Conservation (phyloP, 2,329 filamentous ascomycete species). For the Microsporum ferrugineum region DNA sequence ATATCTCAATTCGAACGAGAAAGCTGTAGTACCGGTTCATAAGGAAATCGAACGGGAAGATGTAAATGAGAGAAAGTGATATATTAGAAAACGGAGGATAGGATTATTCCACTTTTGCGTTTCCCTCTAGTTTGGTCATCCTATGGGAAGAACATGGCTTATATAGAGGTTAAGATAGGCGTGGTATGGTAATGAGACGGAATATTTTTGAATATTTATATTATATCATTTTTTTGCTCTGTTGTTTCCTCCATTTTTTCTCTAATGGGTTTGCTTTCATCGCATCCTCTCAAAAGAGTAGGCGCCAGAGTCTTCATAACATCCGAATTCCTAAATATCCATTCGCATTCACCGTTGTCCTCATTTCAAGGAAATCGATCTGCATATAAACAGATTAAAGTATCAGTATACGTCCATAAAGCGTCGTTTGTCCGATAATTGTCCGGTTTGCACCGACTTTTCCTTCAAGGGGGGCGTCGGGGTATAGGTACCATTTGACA, state of each 20-base stretch:
- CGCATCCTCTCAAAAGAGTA: not conserved
- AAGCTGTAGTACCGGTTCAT: not conserved
- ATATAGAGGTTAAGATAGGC: not conserved
- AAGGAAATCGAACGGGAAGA: not conserved
- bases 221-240: constrained; percentile 4
- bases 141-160: not conserved
- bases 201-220: not conserved
- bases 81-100: not conserved
- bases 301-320: not conserved
- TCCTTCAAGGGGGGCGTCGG: not conserved
- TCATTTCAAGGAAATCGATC: not conserved
- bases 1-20: not conserved
- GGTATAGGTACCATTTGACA: not conserved
- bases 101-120: not conserved
- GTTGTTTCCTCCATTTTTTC: not conserved
- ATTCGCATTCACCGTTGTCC: not conserved
- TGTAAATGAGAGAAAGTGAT: not conserved
- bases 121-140: not conserved
- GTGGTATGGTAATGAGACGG: not conserved
- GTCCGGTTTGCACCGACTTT: not conserved
- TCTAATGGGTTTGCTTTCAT: not conserved
- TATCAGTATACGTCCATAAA: not conserved
- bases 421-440: not conserved
- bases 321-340: not conserved
- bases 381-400: not conserved